Base-by-base conservation (phyloP, 2,329 filamentous ascomycete species). In the Aspergillus proliferans region DNA sequence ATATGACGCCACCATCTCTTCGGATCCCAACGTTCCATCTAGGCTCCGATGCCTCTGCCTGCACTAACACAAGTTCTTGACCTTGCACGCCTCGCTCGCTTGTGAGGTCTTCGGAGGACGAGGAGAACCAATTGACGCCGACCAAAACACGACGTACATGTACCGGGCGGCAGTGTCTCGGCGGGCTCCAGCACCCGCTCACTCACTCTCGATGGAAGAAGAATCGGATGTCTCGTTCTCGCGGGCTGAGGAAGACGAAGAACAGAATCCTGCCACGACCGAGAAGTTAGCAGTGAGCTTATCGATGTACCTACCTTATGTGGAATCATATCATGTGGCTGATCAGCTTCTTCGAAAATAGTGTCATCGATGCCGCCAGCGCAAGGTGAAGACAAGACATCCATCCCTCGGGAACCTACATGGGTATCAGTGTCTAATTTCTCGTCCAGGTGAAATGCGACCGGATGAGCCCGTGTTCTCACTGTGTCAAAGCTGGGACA, bases 391-490 rank as follows among this genome's bases (percentile, higher is more conserved):
- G 33, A n/a, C 28, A 22, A 48, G 24, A 18, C 6, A 18, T 45
- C 19, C n/a, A 44, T 48, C 26, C n/a, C 41, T 30, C 26, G 19
- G 22, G 12, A 40, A 45, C n/a, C 22, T 22, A 48, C 28, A 46
- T 46, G 3, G 49, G 14, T 36, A 36, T 36, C 33, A 15, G 33
- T 15, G 19, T 42, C 12, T 24, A 12, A 48, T 19, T 40, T 22
- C 38, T 22, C 38, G 15, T 22, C 38, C 8, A 40, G 38, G 38
- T 40, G 38, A 53, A 45, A 30, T 54, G 52, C 46, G 24, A 54
- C 39, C 52, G 52, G 3, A 40, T 47, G 22, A 36, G 42, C 2
- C 52, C 50, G 26, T 52, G 52, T 14, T 40, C 47, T n/a, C 46
- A 47, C 4, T 54, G 52, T 28, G 28, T 43, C 41, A 47, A 47